Percentiles rank a stretch among this genome's conserved stretches.
Conservation (phyloP, 768 basidiomycete species). For the Tephrocybe sp. region DNA sequence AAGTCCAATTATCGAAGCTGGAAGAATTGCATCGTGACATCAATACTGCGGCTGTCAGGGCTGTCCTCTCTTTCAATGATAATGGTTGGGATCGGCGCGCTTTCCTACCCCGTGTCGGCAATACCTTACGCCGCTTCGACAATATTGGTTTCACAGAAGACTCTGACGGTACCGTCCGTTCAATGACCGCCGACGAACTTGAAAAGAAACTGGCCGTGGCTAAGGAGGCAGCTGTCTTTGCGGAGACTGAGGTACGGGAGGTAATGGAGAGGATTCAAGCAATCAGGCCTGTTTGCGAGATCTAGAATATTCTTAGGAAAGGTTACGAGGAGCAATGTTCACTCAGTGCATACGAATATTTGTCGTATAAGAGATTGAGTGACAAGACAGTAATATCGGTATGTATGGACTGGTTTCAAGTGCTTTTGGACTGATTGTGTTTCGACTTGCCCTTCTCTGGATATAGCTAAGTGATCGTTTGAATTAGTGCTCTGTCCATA, state of each 20-base stretch:
- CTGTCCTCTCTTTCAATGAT: constrained; percentile 82
- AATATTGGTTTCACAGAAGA: constrained; percentile 58
- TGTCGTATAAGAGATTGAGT: too few species aligned
- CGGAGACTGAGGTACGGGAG: constrained; percentile 74
- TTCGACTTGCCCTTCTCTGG: constrained; percentile 18
- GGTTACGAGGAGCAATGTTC: too few species aligned
- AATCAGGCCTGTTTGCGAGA: constrained; percentile 43
- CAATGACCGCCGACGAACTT: constrained; percentile 71
- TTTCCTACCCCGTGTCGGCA: constrained; percentile 69
- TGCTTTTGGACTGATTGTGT: too few species aligned
- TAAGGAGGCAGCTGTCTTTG: constrained; percentile 69
- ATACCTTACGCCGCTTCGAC: constrained; percentile 69
- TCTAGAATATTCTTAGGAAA: too few species aligned
- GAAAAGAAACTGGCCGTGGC: constrained; percentile 73
- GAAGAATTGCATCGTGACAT: constrained; percentile 90
- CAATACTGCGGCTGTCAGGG: constrained; percentile 83
- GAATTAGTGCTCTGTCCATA: neutral
- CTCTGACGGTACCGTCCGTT: constrained; percentile 36
- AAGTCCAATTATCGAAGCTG: constrained; percentile 84
- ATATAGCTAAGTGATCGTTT: constrained; percentile 26
- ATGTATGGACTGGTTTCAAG: too few species aligned
- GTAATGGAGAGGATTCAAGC: constrained; percentile 68
- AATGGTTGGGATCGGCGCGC: constrained; percentile 76
- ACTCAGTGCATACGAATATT: neutral
- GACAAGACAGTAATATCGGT: too few species aligned